These are phyloP conservation scores for Singerocomus inundabilis DNA, from an alignment of 1,284 basidiomycete species.

Conservation along the genomic window DNA sequence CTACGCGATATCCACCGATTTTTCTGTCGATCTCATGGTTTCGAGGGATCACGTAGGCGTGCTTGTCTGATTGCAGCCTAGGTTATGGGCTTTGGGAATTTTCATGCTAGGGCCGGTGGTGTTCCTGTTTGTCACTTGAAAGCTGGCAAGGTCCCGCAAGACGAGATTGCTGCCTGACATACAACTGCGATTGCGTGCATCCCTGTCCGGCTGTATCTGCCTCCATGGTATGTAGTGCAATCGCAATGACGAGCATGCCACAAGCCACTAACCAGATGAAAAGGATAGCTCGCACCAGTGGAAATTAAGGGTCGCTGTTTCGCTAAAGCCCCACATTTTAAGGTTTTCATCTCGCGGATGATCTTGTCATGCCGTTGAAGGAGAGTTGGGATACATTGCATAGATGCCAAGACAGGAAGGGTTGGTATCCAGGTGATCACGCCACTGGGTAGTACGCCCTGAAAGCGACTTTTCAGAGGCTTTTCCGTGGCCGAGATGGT, in stretches of 20 bases:
- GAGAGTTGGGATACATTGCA: not conserved
- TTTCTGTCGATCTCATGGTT: not conserved
- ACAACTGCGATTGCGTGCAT: too few species aligned
- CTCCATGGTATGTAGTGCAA: not conserved
- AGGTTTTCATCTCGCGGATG: not conserved
- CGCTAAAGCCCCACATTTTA: too few species aligned
- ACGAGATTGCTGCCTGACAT: not conserved
- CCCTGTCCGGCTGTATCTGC: not conserved
- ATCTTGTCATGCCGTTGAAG: not conserved
- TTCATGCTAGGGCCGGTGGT: slow-evolving; percentile 3
- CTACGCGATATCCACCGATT: too few species aligned
- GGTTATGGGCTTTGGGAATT: not conserved
- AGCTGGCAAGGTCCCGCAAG: not conserved
- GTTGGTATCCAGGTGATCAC: not conserved
- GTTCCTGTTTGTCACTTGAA: slow-evolving; percentile 5
- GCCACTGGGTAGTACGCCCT: not conserved
- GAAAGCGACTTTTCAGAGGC: not conserved
- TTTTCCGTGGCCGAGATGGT: not conserved
- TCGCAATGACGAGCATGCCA: too few species aligned
- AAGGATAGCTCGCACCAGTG: not conserved
- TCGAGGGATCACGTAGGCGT: not conserved
- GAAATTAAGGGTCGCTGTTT: not conserved
- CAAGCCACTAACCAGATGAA: too few species aligned
- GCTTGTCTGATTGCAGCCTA: not conserved
- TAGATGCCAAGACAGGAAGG: not conserved